Conservation (phyloP, 2,329 filamentous ascomycete genomes). For the Xylaria hypoxylon region DNA sequence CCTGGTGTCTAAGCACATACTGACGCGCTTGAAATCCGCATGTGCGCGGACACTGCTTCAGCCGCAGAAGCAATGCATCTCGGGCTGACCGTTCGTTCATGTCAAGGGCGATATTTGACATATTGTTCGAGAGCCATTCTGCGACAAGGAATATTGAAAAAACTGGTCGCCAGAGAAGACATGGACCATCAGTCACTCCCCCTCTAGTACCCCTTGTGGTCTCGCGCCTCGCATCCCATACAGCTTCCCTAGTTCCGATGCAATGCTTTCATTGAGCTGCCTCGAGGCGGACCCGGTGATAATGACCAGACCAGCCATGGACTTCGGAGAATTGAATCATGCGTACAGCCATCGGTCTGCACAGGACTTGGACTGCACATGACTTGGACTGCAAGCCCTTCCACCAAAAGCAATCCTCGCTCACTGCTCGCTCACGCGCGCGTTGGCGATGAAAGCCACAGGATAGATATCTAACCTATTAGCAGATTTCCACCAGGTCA, state of each 20-base stretch:
- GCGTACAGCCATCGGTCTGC: not conserved
- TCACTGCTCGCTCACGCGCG: not conserved
- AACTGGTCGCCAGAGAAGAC: not conserved
- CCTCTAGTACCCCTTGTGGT: conserved; percentile 17
- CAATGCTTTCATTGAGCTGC: conserved; percentile 2
- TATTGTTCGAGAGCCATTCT: not conserved
- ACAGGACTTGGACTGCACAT: not conserved
- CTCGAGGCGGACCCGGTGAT: conserved; percentile 2
- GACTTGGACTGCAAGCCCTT: conserved; percentile 10
- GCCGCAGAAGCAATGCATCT: conserved; percentile 32
- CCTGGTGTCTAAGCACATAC: not conserved
- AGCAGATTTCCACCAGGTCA: not conserved
- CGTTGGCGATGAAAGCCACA: conserved; percentile 2
- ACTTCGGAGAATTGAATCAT: conserved; percentile 8
- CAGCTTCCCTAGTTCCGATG: conserved; percentile 4
- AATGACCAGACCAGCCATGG: conserved; percentile 1
- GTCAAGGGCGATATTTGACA: conserved; percentile 12
- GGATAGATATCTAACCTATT: not conserved
- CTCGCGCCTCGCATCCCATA: conserved; percentile 1
- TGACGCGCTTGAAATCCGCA: not conserved
- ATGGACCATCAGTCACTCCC: not conserved
- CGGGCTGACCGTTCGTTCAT: not conserved
- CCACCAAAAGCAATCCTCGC: conserved; percentile 24
- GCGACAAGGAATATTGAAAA: not conserved
- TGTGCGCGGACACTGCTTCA: conserved; percentile 10